Base-by-base conservation (phyloP, 441 rosid species). In the Adansonia grandidieri region DNA sequence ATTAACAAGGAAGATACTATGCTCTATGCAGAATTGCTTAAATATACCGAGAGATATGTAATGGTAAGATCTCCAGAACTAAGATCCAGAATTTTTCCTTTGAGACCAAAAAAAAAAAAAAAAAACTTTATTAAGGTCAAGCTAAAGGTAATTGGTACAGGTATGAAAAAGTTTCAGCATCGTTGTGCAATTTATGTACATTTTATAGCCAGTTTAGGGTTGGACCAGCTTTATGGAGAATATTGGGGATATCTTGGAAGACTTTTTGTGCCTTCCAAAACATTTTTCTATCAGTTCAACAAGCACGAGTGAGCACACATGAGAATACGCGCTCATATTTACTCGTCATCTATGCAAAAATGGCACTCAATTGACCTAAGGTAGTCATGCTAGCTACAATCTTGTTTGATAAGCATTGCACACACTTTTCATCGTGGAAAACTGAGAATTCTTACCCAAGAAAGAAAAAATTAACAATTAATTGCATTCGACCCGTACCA, bases 401-500 rank as follows among this genome's bases (percentile, higher is more conserved):
- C 45, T 13, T 60, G 42, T 8, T 58, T 61, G 44, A 20, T 44
- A 60, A 58, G 69, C 22, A 56, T 51, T 15, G 61, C 47, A 51
- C 22, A 51, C 47, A 15, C 10, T 74, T n/a, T 15, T 22, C 32
- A 28, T 75, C 37, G n/a, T 9, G 60, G 19, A 32, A 76, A 76
- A 22, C 37, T 50, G 72, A 76, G 47, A 32, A 32, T 50, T 15
- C 63, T 71, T 61, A 72, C 70, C 7, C 15, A 17, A 6, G n/a
- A 69, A 54, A 68, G 37, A 32, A 37, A 24, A 54, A n/a, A 50
- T 10, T 3, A 32, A 28, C 51, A 63, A 65, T 37, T 54, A 56
- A 56, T 28, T 50, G 61, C 37, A 28, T 76, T 51, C 78, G 15
- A 57, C 67, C 22, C 11, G 22, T 37, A 53, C n/a, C 24, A 44